phyloP scores from a whole-genome alignment of 78 protist genomes.

The Dictyostelium intermedium region DNA sequence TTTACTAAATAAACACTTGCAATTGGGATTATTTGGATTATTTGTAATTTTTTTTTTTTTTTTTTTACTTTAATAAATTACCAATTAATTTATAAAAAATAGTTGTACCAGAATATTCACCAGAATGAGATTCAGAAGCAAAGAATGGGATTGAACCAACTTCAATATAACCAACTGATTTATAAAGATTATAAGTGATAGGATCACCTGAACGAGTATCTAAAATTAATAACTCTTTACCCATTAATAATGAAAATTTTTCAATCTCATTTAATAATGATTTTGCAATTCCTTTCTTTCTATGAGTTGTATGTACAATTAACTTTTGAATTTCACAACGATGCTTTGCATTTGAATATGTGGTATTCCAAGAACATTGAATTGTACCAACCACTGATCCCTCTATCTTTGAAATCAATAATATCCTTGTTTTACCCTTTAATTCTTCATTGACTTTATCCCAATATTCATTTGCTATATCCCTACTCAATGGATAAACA shows the following conservation, averaged over 20 bases:
- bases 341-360: not conserved
- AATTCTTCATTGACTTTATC: not conserved
- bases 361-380: not conserved
- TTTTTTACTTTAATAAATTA: not conserved
- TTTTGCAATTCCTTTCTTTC: not conserved
- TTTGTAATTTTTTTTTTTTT: not conserved
- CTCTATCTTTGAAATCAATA: not conserved
- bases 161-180: not conserved
- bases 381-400: not conserved
- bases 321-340: slow-evolving; percentile 5
- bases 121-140: not conserved
- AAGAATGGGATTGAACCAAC: not conserved
- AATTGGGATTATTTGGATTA: too few species aligned
- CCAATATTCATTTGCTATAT: not conserved
- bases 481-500: not conserved
- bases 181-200: not conserved
- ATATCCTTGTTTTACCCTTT: not conserved
- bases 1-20: too few species aligned
- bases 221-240: not conserved
- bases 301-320: not conserved
- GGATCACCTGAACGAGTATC: not conserved
- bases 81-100: not conserved
- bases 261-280: not conserved
- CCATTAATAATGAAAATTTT: not conserved
- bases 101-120: not conserved